Evolutionary conservation across 371 early-diverging fungal species (phyloP).

Genomic region (Haplosporangium sp.): DNA sequence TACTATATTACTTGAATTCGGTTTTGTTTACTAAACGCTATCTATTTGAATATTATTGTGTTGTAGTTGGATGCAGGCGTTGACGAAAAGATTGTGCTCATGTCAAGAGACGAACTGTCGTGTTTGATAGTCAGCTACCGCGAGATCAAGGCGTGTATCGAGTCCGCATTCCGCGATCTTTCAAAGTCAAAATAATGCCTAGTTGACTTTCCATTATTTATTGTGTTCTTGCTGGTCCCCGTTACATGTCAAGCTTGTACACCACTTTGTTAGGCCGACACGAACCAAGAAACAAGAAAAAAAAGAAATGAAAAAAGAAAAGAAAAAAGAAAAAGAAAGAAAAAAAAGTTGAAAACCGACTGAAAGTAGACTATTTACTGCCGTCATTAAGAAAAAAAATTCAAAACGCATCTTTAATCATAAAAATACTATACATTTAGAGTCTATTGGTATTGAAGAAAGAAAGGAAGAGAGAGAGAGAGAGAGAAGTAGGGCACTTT

Average conservation of each 20-base stretch:
- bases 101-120: conserved; percentile 94
- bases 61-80: conserved; percentile 92
- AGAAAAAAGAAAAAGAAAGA: conserved; percentile 14
- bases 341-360: conserved; percentile 1
- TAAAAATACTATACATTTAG: background rate
- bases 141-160: conserved; percentile 90
- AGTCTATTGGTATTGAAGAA: background rate
- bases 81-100: conserved; percentile 90
- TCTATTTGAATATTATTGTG: too few relatives aligned
- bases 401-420: conserved; percentile 1
- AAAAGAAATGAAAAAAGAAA: conserved; percentile 14
- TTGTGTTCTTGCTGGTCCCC: background rate
- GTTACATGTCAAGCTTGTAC: background rate
- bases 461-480: too few relatives aligned
- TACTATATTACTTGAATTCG: background rate
- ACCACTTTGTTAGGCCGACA: background rate
- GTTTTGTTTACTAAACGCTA: background rate
- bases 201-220: background rate
- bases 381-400: conserved; percentile 1
- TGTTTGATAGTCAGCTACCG: conserved; percentile 92
- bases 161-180: conserved; percentile 83
- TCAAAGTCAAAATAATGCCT: conserved; percentile 54
- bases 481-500: too few relatives aligned
- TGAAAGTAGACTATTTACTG: too few relatives aligned
- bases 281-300: conserved; percentile 1